phyloP scores from a whole-genome alignment of 2,329 filamentous ascomycete genomes.

The Fusarium verrucosum region DNA sequence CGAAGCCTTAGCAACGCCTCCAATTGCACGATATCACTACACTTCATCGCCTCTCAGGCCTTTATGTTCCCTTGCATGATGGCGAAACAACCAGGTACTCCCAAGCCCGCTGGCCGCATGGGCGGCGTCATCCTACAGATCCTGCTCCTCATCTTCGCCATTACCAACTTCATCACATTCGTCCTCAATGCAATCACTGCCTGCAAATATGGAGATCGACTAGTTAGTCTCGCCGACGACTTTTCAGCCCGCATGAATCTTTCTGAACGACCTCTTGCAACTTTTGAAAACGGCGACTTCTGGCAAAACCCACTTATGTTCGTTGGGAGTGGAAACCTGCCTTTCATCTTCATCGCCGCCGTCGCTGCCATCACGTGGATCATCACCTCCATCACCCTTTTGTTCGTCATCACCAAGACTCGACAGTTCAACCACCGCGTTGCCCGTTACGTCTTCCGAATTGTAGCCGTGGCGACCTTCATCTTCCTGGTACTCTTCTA shows the following conservation, averaged over 20 bases:
- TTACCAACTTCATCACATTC: conserved; percentile 38
- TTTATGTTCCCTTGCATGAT: not conserved
- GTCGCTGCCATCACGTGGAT: conserved; percentile 22
- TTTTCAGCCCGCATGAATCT: no score
- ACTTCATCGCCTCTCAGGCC: not conserved
- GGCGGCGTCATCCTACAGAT: conserved; percentile 19
- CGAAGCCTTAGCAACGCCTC: not conserved
- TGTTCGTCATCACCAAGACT: conserved; percentile 15
- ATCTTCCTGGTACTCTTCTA: conserved; percentile 21
- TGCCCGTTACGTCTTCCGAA: conserved; percentile 40
- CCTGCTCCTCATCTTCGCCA: conserved; percentile 33
- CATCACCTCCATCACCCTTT: conserved; percentile 21
- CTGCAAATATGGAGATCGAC: not conserved
- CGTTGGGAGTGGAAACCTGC: not conserved
- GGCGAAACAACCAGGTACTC: conserved; percentile 5
- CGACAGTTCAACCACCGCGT: not conserved
- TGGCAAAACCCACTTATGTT: not conserved
- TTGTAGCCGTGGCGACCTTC: conserved; percentile 39
- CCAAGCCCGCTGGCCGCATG: not conserved
- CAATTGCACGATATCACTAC: not conserved
- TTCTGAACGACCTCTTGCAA: no score
- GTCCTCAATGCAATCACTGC: conserved; percentile 27
- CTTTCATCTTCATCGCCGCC: conserved; percentile 36
- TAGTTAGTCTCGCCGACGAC: no score
- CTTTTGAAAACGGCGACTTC: no score